Conservation (phyloP, 2,329 filamentous ascomycete species). For the Corinectria fuckeliana region DNA sequence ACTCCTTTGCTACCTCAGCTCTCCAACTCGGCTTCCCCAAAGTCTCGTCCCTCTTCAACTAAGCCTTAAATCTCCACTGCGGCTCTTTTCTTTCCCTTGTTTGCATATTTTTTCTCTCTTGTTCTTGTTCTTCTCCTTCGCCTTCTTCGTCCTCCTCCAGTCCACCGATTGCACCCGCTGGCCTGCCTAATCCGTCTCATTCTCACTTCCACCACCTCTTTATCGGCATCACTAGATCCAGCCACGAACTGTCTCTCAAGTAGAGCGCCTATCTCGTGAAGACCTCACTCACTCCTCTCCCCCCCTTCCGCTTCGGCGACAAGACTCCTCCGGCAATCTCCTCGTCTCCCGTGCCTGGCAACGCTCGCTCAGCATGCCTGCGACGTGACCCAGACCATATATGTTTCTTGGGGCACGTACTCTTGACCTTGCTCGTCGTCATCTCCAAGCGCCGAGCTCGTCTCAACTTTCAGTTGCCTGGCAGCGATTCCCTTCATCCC, state of each 20-base stretch:
- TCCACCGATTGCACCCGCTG: not conserved
- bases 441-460: not conserved
- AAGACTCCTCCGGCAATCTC: slow-evolving; percentile 4
- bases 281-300: slow-evolving; percentile 5
- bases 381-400: slow-evolving; percentile 33
- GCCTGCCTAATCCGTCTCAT: slow-evolving; percentile 4
- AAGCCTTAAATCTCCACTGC: not conserved
- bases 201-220: not conserved
- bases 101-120: not conserved
- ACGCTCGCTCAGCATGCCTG: slow-evolving; percentile 28
- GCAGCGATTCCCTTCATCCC: not conserved
- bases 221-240: not conserved
- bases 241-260: slow-evolving; percentile 7
- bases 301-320: not conserved
- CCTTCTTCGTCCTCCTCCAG: slow-evolving; percentile 5
- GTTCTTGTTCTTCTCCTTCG: slow-evolving; percentile 18
- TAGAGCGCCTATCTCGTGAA: slow-evolving; percentile 2
- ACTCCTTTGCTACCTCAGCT: slow-evolving; percentile 8
- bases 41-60: not conserved
- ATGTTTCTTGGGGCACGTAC: slow-evolving; percentile 26
- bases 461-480: slow-evolving; percentile 15
- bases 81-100: not conserved
- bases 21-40: slow-evolving; percentile 14
- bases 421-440: slow-evolving; percentile 25
- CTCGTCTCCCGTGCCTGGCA: slow-evolving; percentile 26